Percentiles rank a stretch among this genome's conserved stretches.
phyloP scores from a whole-genome alignment of 352 stramenopile species.

The Globisporangium orthogonon region DNA sequence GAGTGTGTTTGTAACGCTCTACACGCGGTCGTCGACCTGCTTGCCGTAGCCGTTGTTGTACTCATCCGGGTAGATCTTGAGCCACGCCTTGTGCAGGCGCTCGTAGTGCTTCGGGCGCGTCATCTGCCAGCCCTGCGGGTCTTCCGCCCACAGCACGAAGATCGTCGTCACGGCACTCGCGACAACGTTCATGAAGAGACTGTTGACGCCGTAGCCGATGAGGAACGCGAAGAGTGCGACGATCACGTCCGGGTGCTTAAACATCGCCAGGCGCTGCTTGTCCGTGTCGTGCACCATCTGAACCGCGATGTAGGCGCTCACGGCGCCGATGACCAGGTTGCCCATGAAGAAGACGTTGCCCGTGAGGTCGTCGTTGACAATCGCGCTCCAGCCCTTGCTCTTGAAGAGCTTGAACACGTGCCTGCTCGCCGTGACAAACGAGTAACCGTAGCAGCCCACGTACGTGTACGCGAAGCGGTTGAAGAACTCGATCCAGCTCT shows the following conservation, averaged over 20 bases:
- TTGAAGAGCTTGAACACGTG: conserved; percentile 80
- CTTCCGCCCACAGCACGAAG: conserved; percentile 82
- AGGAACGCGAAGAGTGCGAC: conserved; percentile 70
- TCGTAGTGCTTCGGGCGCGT: conserved; percentile 69
- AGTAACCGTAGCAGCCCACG: conserved; percentile 84
- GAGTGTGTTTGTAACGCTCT: not conserved
- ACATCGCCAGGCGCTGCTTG: conserved; percentile 47
- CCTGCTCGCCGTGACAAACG: conserved; percentile 69
- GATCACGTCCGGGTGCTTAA: conserved; percentile 56
- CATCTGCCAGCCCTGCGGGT: conserved; percentile 67
- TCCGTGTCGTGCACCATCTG: conserved; percentile 44
- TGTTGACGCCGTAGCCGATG: conserved; percentile 70
- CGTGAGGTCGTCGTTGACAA: conserved; percentile 87
- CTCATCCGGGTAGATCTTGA: conserved; percentile 77
- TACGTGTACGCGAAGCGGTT: conserved; percentile 88
- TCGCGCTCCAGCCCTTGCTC: conserved; percentile 78
- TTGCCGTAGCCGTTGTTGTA: conserved; percentile 83
- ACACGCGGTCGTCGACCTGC: conserved; percentile 23
- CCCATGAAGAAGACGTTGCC: conserved; percentile 82
- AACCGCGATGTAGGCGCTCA: conserved; percentile 61
- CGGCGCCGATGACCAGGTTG: conserved; percentile 63
- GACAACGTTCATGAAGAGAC: conserved; percentile 69
- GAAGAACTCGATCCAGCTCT: conserved; percentile 86
- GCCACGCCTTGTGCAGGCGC: conserved; percentile 64
- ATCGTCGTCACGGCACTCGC: conserved; percentile 72